Evolutionary conservation across 805 yeast genomes (phyloP).

Genomic region (Saccharomycopsis sp.): DNA sequence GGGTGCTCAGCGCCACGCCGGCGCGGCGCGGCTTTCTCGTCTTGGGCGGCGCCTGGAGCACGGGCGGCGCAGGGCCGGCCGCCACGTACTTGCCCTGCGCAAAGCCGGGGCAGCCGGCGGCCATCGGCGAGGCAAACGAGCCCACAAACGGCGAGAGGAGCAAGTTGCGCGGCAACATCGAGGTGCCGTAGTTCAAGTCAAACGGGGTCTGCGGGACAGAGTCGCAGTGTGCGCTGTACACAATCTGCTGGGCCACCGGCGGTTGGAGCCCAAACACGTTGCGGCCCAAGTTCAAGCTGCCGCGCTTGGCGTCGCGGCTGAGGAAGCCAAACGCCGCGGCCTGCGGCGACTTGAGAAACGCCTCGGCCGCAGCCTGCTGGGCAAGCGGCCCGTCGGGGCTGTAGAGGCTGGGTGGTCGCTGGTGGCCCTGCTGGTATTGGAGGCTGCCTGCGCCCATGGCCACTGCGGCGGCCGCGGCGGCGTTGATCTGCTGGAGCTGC

Average conservation of each 20-base stretch:
- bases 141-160: constrained; percentile 49
- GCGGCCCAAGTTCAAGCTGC: background rate
- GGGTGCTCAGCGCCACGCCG: background rate
- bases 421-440: constrained; percentile 8
- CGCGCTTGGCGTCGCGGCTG: background rate
- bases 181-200: constrained; percentile 52
- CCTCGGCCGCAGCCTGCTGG: background rate
- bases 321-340: constrained; percentile 1
- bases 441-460: background rate
- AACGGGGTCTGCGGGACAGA: constrained; percentile 45
- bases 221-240: constrained; percentile 8
- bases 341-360: background rate
- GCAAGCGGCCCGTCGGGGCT: too few relatives aligned
- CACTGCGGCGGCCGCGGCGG: constrained; percentile 1
- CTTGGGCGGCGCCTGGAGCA: constrained; percentile 19
- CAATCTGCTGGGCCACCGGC: constrained; percentile 10
- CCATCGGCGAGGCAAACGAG: constrained; percentile 16
- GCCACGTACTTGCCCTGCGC: constrained; percentile 12
- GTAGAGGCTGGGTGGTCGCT: constrained; percentile 1
- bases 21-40: constrained; percentile 3
- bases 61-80: constrained; percentile 20
- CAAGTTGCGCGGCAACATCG: constrained; percentile 57
- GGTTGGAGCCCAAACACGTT: constrained; percentile 11
- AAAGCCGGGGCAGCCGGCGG: constrained; percentile 10
- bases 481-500: background rate